These are phyloP conservation scores for Podospora sp. DNA, from an alignment of 495 filamentous ascomycete species.

Conservation along the genomic window DNA sequence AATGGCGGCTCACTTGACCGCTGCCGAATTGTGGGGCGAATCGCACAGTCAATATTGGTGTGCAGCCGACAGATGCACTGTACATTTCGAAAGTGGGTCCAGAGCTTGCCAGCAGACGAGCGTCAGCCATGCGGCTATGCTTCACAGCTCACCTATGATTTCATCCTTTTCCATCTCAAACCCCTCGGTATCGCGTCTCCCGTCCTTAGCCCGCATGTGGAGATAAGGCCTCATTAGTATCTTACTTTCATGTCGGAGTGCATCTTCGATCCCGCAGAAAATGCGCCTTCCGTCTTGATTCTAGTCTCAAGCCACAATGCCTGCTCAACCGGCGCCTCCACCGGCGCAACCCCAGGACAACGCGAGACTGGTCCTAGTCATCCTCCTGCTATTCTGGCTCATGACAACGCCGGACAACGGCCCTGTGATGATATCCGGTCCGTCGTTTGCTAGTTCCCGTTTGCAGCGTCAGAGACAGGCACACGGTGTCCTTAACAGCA, in stretches of 20 bases:
- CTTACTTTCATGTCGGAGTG: too few relatives aligned
- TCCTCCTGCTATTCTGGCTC: slow-evolving; percentile 49
- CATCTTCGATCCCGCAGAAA: not conserved
- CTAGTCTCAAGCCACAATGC: slow-evolving; percentile 31
- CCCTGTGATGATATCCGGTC: slow-evolving; percentile 44
- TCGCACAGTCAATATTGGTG: not conserved
- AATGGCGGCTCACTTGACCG: not conserved
- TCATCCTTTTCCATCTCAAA: not conserved
- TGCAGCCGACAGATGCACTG: not conserved
- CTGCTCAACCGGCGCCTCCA: slow-evolving; percentile 29
- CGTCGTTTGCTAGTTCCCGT: slow-evolving; percentile 41
- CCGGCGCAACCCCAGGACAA: slow-evolving; percentile 42
- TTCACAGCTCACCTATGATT: not conserved
- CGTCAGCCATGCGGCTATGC: not conserved
- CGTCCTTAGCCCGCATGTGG: too few relatives aligned
- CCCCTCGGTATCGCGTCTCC: too few relatives aligned
- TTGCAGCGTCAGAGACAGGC: slow-evolving; percentile 56
- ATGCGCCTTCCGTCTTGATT: not conserved
- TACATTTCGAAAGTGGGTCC: not conserved
- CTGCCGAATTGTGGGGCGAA: not conserved
- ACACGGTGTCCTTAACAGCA: slow-evolving; percentile 67
- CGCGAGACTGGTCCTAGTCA: slow-evolving; percentile 41
- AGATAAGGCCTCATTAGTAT: too few relatives aligned
- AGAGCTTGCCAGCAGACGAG: not conserved
- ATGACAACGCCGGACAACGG: slow-evolving; percentile 43